phyloP scores from a whole-genome alignment of 345 rosid species.

The Populus simonii region DNA sequence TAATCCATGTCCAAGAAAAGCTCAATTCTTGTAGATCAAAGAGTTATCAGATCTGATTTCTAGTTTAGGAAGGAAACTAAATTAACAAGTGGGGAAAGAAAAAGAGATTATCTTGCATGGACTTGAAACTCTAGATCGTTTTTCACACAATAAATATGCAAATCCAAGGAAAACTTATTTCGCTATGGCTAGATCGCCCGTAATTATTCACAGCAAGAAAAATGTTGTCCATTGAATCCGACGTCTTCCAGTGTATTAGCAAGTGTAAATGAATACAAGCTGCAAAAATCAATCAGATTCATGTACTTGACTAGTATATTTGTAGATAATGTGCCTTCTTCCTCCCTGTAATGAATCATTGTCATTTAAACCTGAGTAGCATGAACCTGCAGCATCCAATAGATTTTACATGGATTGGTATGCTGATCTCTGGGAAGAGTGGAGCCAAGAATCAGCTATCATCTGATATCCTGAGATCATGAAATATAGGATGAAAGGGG shows the following conservation, averaged over 20 bases:
- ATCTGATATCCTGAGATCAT: background rate
- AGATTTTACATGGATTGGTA: background rate
- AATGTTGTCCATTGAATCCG: background rate
- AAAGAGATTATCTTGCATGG: too few relatives aligned
- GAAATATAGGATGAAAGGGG: background rate
- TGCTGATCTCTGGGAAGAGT: background rate
- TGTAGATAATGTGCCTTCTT: background rate
- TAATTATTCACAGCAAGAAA: background rate
- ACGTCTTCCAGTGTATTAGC: background rate
- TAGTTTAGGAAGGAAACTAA: too few relatives aligned
- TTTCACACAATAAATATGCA: background rate
- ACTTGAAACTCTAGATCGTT: background rate
- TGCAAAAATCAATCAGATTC: background rate
- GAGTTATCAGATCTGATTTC: too few relatives aligned
- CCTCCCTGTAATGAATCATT: background rate
- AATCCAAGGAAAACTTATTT: background rate
- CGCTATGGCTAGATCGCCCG: background rate
- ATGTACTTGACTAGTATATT: background rate
- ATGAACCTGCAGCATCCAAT: constrained; percentile 5
- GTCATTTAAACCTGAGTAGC: background rate
- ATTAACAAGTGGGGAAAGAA: too few relatives aligned
- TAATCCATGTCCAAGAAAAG: too few relatives aligned
- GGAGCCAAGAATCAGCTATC: background rate
- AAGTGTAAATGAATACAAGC: background rate
- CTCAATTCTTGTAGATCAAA: too few relatives aligned